Percentiles rank a stretch among this genome's conserved stretches.
These are phyloP conservation scores for Sordariomycetes sp. DNA, from an alignment of 2,329 filamentous ascomycete species.

Conservation along the genomic window DNA sequence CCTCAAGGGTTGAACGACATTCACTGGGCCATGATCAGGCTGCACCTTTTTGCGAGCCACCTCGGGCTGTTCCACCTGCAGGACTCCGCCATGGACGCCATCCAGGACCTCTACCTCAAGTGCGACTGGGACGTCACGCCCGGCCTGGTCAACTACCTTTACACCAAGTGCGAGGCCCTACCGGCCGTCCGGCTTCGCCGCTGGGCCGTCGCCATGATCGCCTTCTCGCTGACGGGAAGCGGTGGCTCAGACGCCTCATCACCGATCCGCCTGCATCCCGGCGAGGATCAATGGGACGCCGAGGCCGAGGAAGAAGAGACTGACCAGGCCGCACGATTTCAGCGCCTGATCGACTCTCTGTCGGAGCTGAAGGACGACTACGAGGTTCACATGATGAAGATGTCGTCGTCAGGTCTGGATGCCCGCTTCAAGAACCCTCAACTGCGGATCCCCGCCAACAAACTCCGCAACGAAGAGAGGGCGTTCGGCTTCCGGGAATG, in stretches of 20 bases:
- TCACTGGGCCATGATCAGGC: constrained; percentile 46
- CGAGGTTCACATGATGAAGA: constrained; percentile 40
- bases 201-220: constrained; percentile 52
- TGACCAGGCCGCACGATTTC: constrained; percentile 24
- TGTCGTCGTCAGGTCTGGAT: constrained; percentile 39
- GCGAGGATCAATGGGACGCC: constrained; percentile 7
- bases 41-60: constrained; percentile 48
- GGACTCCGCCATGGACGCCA: constrained; percentile 46
- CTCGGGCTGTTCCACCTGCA: constrained; percentile 41
- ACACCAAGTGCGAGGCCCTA: constrained; percentile 40
- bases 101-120: constrained; percentile 50
- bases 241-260: constrained; percentile 7
- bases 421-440: constrained; percentile 51
- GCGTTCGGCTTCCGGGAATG: constrained; percentile 53
- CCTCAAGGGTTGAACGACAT: constrained; percentile 25
- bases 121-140: constrained; percentile 50
- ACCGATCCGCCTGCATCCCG: constrained; percentile 14
- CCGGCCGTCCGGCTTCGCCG: constrained; percentile 43
- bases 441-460: constrained; percentile 47
- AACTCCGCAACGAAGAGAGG: constrained; percentile 45
- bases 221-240: constrained; percentile 39
- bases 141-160: constrained; percentile 40
- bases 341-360: constrained; percentile 30
- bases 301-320: constrained; percentile 5
- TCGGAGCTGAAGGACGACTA: constrained; percentile 42